Conservation (phyloP, 2,329 filamentous ascomycete genomes). For the Rutstroemia sp. region DNA sequence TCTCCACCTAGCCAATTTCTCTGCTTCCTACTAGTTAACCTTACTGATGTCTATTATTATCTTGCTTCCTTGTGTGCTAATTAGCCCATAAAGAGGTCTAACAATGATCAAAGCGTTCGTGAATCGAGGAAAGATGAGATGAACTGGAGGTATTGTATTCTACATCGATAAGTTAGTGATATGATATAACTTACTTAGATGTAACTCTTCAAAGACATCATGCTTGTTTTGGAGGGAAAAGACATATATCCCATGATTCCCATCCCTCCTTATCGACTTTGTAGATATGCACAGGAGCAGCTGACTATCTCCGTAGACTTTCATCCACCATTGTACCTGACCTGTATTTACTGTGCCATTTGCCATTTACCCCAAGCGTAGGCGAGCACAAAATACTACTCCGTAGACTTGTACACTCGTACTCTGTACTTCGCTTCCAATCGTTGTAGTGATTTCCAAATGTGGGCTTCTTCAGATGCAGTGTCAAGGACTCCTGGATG, state of each 20-base stretch:
- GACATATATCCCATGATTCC: neutral
- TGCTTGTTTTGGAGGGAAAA: neutral
- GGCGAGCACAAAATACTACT: too few relatives aligned
- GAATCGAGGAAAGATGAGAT: conserved; percentile 3
- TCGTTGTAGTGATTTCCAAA: neutral
- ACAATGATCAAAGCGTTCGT: conserved; percentile 3
- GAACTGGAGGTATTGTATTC: neutral
- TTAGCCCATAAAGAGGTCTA: neutral
- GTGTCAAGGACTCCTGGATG: too few relatives aligned
- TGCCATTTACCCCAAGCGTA: too few relatives aligned
- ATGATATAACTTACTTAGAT: neutral
- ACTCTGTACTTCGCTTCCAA: neutral
- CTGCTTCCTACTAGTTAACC: neutral
- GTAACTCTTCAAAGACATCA: neutral
- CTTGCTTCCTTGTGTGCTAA: neutral
- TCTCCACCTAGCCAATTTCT: neutral
- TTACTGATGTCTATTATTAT: conserved; percentile 1
- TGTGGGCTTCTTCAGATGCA: neutral
- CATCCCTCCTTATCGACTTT: neutral
- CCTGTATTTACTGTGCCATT: neutral
- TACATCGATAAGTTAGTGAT: too few relatives aligned
- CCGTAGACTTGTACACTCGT: neutral
- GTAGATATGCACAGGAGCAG: too few relatives aligned
- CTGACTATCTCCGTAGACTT: too few relatives aligned
- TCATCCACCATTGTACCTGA: too few relatives aligned